Conservation (phyloP, 2,329 filamentous ascomycete genomes). For the Ascochyta rabiei region DNA sequence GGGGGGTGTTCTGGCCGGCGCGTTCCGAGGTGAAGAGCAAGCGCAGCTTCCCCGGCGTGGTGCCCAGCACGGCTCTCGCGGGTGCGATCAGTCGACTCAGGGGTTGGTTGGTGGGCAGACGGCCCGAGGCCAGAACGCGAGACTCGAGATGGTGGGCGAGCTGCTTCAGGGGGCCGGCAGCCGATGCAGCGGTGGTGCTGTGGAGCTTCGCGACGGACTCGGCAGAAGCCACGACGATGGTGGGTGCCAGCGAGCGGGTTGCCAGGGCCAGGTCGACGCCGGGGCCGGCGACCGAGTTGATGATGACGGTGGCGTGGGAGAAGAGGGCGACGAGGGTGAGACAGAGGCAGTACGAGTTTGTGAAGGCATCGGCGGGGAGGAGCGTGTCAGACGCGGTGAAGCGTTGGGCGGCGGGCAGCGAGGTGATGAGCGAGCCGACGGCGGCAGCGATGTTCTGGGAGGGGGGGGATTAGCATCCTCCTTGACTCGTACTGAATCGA, state of each 20-base stretch:
- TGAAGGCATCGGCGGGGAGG: slow-evolving; percentile 81
- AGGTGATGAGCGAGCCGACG: slow-evolving; percentile 76
- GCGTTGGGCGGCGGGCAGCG: slow-evolving; percentile 76
- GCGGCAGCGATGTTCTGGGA: slow-evolving; percentile 89
- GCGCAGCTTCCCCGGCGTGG: slow-evolving; percentile 74
- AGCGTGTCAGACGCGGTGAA: slow-evolving; percentile 79
- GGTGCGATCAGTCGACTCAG: slow-evolving; percentile 67
- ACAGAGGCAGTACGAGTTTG: slow-evolving; percentile 77
- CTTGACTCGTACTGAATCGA: too few species aligned
- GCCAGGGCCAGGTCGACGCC: slow-evolving; percentile 74
- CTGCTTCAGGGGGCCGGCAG: slow-evolving; percentile 68
- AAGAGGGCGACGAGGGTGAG: slow-evolving; percentile 83
- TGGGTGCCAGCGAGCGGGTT: slow-evolving; percentile 76
- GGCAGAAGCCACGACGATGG: slow-evolving; percentile 79
- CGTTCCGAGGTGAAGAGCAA: slow-evolving; percentile 81
- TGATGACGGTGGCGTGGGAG: slow-evolving; percentile 80
- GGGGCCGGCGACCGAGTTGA: slow-evolving; percentile 84
- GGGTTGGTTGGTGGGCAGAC: slow-evolving; percentile 71
- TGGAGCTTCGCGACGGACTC: slow-evolving; percentile 74
- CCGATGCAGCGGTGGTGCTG: slow-evolving; percentile 62
- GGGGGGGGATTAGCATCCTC: too few species aligned
- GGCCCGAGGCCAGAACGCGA: slow-evolving; percentile 72
- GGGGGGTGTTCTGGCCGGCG: slow-evolving; percentile 64
- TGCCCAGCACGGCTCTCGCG: slow-evolving; percentile 64
- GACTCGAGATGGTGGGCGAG: slow-evolving; percentile 74